Evolutionary conservation across 2,329 filamentous ascomycete genomes (phyloP).

Genomic region (Trichoderma arundinaceum): DNA sequence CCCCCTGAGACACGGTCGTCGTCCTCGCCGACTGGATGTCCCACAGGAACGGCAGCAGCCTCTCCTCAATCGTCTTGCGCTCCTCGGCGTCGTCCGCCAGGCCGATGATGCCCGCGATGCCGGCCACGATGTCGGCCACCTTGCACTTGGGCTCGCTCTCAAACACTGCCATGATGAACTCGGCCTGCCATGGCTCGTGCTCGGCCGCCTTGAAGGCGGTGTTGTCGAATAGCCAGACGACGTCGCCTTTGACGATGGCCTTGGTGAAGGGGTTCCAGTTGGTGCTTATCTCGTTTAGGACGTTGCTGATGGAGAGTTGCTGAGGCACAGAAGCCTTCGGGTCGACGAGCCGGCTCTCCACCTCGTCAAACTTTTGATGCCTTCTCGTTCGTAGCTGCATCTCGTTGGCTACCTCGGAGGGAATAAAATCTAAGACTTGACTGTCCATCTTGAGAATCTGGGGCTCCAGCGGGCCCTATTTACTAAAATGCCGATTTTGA

Average conservation of each 20-base stretch:
- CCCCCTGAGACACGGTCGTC: slow-evolving; percentile 66
- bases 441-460: slow-evolving; percentile 35
- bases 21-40: slow-evolving; percentile 73
- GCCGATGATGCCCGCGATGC: slow-evolving; percentile 71
- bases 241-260: slow-evolving; percentile 67
- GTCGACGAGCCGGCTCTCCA: slow-evolving; percentile 55
- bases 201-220: slow-evolving; percentile 70
- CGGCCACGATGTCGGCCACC: slow-evolving; percentile 70
- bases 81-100: slow-evolving; percentile 65
- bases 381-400: slow-evolving; percentile 59
- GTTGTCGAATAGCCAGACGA: slow-evolving; percentile 90
- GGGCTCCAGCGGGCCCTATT: background rate
- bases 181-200: slow-evolving; percentile 71
- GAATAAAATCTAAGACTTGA: slow-evolving; percentile 36
- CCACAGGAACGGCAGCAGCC: slow-evolving; percentile 79
- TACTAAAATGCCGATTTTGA: background rate
- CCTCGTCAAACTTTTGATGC: slow-evolving; percentile 55
- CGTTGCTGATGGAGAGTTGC: slow-evolving; percentile 39
- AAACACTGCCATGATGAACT: slow-evolving; percentile 85
- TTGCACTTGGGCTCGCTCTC: slow-evolving; percentile 71
- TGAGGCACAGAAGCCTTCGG: slow-evolving; percentile 39
- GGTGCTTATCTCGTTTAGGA: slow-evolving; percentile 58
- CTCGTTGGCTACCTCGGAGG: slow-evolving; percentile 44
- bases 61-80: slow-evolving; percentile 64
- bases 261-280: slow-evolving; percentile 62